These are phyloP conservation scores for Paraconiothyrium brasiliense DNA, from an alignment of 2,329 filamentous ascomycete species.

Conservation along the genomic window DNA sequence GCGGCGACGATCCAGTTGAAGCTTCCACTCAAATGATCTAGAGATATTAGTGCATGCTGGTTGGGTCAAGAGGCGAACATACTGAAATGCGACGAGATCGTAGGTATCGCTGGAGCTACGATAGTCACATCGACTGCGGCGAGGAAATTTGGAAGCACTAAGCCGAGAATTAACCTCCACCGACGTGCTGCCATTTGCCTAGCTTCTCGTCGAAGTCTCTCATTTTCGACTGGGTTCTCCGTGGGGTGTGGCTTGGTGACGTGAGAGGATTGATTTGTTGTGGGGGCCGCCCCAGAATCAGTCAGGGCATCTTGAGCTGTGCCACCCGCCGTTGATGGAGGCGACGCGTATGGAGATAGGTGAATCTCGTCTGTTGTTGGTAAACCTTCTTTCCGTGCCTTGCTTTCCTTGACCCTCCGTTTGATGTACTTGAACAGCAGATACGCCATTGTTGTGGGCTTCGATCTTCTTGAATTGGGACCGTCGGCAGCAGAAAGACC, in stretches of 20 bases:
- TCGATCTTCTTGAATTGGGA: neutral
- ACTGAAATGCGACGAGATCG: slow-evolving; percentile 73
- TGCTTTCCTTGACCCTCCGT: slow-evolving; percentile 31
- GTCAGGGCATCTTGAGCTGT: neutral
- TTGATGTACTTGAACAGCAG: slow-evolving; percentile 39
- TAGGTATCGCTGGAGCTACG: slow-evolving; percentile 67
- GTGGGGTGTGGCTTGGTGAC: slow-evolving; percentile 9
- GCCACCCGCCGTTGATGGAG: slow-evolving; percentile 10
- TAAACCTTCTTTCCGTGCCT: slow-evolving; percentile 29
- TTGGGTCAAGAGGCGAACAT: slow-evolving; percentile 28
- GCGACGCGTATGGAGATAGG: slow-evolving; percentile 29
- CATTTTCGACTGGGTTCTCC: slow-evolving; percentile 25
- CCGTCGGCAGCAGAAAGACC: neutral
- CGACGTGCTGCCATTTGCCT: slow-evolving; percentile 55
- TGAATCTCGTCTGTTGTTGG: slow-evolving; percentile 36
- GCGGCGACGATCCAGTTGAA: slow-evolving; percentile 71
- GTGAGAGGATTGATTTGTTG: neutral
- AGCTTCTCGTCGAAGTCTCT: slow-evolving; percentile 9
- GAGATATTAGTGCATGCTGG: slow-evolving; percentile 11
- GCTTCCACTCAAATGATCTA: slow-evolving; percentile 64
- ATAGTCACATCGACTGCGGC: slow-evolving; percentile 73
- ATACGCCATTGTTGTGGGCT: slow-evolving; percentile 31
- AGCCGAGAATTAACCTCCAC: slow-evolving; percentile 67
- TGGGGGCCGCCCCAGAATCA: neutral
- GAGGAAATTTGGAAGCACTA: slow-evolving; percentile 69